These are phyloP conservation scores for Austroboletus novae-zelandiae DNA, from an alignment of 1,284 basidiomycete species.

Conservation along the genomic window DNA sequence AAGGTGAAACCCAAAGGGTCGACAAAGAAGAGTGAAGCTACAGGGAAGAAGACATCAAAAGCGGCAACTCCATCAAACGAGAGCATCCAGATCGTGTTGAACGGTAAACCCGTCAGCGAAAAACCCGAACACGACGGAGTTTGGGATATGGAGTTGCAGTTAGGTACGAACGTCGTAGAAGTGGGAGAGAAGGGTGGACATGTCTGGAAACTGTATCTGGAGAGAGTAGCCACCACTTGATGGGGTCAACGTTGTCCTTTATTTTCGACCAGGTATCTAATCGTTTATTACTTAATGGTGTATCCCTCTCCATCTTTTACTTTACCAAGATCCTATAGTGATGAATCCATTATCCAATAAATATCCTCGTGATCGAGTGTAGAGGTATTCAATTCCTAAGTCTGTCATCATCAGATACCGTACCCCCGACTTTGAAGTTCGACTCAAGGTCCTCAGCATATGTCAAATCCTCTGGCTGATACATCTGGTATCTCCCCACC, in stretches of 20 bases:
- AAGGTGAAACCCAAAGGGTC: conserved; percentile 35
- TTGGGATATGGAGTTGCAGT: conserved; percentile 56
- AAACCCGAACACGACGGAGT: conserved; percentile 39
- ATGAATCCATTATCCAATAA: conserved; percentile 10
- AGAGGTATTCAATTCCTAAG: conserved; percentile 11
- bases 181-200: conserved; percentile 66
- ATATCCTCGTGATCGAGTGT: background rate
- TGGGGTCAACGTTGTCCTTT: conserved; percentile 6
- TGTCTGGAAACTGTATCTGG: conserved; percentile 65
- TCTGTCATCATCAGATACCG: conserved; percentile 18
- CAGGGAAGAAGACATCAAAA: conserved; percentile 36
- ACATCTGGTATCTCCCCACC: conserved; percentile 57
- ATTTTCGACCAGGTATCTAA: conserved; percentile 22
- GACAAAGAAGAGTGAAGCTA: conserved; percentile 22
- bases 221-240: conserved; percentile 33
- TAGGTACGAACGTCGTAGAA: conserved; percentile 58
- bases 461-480: conserved; percentile 49
- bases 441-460: conserved; percentile 32
- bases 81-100: conserved; percentile 51
- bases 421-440: conserved; percentile 3
- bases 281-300: conserved; percentile 34
- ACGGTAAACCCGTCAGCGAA: conserved; percentile 44
- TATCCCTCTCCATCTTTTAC: conserved; percentile 28
- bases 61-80: conserved; percentile 38
- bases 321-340: conserved; percentile 20